Conservation (phyloP, 495 filamentous ascomycete genomes). For the Halenospora varia region DNA sequence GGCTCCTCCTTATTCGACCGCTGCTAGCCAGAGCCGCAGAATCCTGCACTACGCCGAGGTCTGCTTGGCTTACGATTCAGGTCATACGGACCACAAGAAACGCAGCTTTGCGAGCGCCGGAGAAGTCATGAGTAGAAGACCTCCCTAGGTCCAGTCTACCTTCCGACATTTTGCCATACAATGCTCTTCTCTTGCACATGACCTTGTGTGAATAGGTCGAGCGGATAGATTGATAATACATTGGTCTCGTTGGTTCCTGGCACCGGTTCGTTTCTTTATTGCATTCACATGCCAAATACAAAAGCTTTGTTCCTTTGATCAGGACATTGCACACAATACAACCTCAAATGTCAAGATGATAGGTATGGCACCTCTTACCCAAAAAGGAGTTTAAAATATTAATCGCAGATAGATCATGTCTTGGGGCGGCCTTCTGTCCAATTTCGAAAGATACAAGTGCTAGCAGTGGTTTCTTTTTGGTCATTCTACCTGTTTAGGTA, state of each 20-base stretch:
- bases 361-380: constrained; percentile 12
- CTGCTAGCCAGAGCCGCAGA: background rate
- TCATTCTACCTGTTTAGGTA: constrained; percentile 75
- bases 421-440: constrained; percentile 85
- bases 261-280: background rate
- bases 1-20: background rate
- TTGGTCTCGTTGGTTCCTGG: background rate
- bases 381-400: background rate
- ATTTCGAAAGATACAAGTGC: constrained; percentile 89
- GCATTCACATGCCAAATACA: constrained; percentile 6
- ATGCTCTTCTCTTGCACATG: background rate
- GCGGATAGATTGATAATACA: background rate
- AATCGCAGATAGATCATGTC: constrained; percentile 64
- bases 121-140: background rate
- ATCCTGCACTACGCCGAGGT: background rate
- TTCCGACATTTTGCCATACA: background rate
- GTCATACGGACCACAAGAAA: background rate
- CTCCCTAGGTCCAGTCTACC: background rate
- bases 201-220: background rate
- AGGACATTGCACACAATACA: background rate
- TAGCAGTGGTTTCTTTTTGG: constrained; percentile 90
- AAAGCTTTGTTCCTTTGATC: background rate
- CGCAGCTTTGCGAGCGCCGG: background rate
- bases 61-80: background rate
- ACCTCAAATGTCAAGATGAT: constrained; percentile 24